Evolutionary conservation across 108 stramenopile species (phyloP).

Genomic region (Conticribra guillardii): DNA sequence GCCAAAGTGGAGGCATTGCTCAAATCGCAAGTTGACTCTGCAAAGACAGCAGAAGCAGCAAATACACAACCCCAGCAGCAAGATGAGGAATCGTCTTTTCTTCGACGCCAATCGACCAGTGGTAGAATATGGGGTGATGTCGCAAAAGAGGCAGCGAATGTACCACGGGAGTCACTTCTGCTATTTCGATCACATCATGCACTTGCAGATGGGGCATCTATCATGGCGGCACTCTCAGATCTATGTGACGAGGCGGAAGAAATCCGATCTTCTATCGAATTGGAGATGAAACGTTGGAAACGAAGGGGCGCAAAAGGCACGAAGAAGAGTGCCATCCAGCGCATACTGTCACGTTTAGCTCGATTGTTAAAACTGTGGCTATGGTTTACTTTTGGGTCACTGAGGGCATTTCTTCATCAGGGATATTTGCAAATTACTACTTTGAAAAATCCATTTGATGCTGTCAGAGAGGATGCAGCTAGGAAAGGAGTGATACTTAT

Average conservation of each 20-base stretch:
- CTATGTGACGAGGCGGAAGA: conserved; percentile 81
- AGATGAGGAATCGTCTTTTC: background rate
- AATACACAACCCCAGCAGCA: conserved; percentile 4
- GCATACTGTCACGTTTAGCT: conserved; percentile 30
- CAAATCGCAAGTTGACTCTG: conserved; percentile 2
- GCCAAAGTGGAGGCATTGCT: conserved; percentile 33
- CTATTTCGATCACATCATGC: conserved; percentile 86
- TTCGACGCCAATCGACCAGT: background rate
- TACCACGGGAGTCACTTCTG: conserved; percentile 67
- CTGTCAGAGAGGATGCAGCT: conserved; percentile 34
- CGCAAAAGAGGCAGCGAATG: conserved; percentile 8
- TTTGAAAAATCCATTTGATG: conserved; percentile 61
- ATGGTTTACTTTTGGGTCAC: conserved; percentile 60
- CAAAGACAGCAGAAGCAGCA: background rate
- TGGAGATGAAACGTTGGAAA: conserved; percentile 51
- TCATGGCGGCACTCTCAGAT: conserved; percentile 73
- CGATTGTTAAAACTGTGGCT: conserved; percentile 52
- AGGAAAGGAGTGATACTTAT: conserved; percentile 20
- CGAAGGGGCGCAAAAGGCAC: conserved; percentile 19
- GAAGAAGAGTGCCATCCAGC: conserved; percentile 29
- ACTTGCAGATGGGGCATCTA: conserved; percentile 82
- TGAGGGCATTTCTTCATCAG: conserved; percentile 65
- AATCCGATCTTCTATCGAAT: conserved; percentile 53
- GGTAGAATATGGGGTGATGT: conserved; percentile 24
- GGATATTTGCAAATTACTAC: conserved; percentile 48